Evolutionary conservation across 2,329 filamentous ascomycete species (phyloP).

Genomic region (Exophiala sp.): DNA sequence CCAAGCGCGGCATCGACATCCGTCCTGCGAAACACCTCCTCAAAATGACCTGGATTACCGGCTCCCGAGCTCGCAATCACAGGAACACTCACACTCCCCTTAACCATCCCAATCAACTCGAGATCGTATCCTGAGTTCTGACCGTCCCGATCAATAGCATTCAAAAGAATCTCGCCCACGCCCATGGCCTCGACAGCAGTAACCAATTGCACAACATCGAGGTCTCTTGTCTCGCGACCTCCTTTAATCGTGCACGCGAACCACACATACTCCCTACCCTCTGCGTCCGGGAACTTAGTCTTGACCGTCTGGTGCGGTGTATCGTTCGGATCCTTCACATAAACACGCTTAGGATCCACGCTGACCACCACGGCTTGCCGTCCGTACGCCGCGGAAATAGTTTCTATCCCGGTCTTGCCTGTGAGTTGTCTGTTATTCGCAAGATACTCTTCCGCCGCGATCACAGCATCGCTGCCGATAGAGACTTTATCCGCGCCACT

Average conservation of each 20-base stretch:
- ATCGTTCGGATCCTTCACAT: constrained; percentile 64
- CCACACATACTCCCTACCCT: constrained; percentile 81
- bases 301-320: constrained; percentile 70
- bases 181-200: constrained; percentile 95
- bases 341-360: constrained; percentile 88
- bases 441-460: constrained; percentile 89
- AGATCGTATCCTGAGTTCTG: constrained; percentile 93
- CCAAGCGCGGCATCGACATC: constrained; percentile 87
- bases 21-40: constrained; percentile 83
- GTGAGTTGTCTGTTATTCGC: constrained; percentile 63
- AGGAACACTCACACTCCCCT: constrained; percentile 80
- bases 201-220: constrained; percentile 85
- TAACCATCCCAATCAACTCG: constrained; percentile 85
- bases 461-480: constrained; percentile 91
- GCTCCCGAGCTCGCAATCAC: constrained; percentile 95
- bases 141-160: constrained; percentile 96
- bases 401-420: constrained; percentile 88
- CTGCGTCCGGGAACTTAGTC: constrained; percentile 65
- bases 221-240: constrained; percentile 85
- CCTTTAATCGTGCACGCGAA: constrained; percentile 98
- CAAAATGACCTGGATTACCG: constrained; percentile 81
- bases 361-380: constrained; percentile 96
- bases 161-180: constrained; percentile 86
- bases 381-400: constrained; percentile 88
- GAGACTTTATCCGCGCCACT: constrained; percentile 96